phyloP scores from a whole-genome alignment of 257 asterid genomes.

The Handroanthus guayacan region DNA sequence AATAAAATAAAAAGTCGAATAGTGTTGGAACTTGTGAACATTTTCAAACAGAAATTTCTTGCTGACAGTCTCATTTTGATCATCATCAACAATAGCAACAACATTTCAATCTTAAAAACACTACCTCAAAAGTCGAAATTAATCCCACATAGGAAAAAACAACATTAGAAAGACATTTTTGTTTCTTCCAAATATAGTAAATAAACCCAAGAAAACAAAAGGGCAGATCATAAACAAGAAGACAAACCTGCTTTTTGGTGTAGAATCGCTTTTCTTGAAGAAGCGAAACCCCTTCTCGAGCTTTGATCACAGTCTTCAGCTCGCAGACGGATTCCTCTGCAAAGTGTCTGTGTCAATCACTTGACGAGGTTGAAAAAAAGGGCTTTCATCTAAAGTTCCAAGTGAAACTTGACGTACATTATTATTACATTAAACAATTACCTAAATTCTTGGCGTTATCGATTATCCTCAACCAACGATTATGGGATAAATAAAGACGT shows the following conservation, averaged over 20 bases:
- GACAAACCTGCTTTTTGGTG: slow-evolving; percentile 24
- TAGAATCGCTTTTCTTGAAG: slow-evolving; percentile 20
- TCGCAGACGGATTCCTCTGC: not conserved
- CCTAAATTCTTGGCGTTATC: slow-evolving; percentile 11
- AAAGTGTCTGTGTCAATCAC: slow-evolving; percentile 20
- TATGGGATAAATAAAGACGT: not conserved
- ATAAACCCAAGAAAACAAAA: not conserved
- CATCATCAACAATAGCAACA: not conserved
- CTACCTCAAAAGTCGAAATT: not conserved
- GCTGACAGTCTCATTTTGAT: no score
- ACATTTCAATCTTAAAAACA: not conserved
- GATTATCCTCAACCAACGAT: not conserved
- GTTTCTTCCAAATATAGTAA: slow-evolving; percentile 5
- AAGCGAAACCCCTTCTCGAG: slow-evolving; percentile 37
- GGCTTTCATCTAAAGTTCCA: not conserved
- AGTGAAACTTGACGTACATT: slow-evolving; percentile 26
- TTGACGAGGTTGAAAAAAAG: not conserved
- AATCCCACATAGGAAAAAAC: not conserved
- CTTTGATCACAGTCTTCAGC: slow-evolving; percentile 7
- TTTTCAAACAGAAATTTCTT: not conserved
- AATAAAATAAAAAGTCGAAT: not conserved
- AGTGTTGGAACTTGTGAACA: not conserved
- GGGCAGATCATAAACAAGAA: slow-evolving; percentile 9
- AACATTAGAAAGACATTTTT: not conserved
- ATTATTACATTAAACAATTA: not conserved